Percentiles rank a stretch among this genome's conserved stretches.
Evolutionary conservation across 805 yeast genomes (phyloP).

Genomic region (Yamadazyma kitorensis): DNA sequence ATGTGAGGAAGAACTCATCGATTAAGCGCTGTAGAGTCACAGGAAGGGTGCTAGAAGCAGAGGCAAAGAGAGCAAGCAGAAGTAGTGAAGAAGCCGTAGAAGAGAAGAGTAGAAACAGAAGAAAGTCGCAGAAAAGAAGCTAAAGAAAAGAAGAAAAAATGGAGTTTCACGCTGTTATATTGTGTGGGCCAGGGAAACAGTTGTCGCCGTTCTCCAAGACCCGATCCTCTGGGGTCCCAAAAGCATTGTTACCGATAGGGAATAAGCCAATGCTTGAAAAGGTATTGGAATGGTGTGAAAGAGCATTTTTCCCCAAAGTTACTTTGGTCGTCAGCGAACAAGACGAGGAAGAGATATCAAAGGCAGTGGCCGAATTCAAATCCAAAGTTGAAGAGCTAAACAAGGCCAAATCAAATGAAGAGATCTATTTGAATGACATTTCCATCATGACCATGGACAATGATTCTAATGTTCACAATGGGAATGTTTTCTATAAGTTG

Average conservation of each 20-base stretch:
- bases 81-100: too few species aligned
- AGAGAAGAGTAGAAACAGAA: too few species aligned
- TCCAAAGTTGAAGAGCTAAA: slow-evolving; percentile 12
- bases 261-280: slow-evolving; percentile 85
- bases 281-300: slow-evolving; percentile 90
- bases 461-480: slow-evolving; percentile 49
- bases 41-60: too few species aligned
- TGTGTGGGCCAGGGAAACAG: slow-evolving; percentile 81
- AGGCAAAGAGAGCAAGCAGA: too few species aligned
- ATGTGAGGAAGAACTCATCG: too few species aligned
- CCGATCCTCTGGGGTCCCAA: slow-evolving; percentile 64
- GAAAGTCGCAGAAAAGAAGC: too few species aligned
- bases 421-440: slow-evolving; percentile 10
- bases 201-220: slow-evolving; percentile 69
- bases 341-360: slow-evolving; percentile 44
- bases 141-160: slow-evolving; percentile 30
- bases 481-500: slow-evolving; percentile 54
- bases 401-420: slow-evolving; percentile 14
- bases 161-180: slow-evolving; percentile 90
- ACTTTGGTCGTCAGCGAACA: slow-evolving; percentile 58
- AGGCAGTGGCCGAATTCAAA: slow-evolving; percentile 49
- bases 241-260: slow-evolving; percentile 87
- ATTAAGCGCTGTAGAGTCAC: too few species aligned
- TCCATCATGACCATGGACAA: slow-evolving; percentile 23
- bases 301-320: slow-evolving; percentile 71